Evolutionary conservation across 352 stramenopile species (phyloP).

Genomic region (Phytophthora sp.): DNA sequence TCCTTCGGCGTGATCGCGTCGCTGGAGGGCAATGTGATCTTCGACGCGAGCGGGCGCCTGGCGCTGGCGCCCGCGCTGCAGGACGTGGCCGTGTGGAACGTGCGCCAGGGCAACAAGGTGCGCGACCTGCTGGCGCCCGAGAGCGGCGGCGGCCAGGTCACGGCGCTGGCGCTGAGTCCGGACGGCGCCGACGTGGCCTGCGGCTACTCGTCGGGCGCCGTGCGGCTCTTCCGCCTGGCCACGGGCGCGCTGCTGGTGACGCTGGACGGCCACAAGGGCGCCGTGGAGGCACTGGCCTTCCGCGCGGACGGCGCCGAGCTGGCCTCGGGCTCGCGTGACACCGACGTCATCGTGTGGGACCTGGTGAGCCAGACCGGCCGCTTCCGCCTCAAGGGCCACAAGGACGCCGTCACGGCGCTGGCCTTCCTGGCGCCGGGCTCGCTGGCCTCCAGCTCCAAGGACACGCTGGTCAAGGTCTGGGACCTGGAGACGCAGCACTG

Average conservation of each 20-base stretch:
- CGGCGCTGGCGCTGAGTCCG: constrained; percentile 75
- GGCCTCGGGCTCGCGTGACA: constrained; percentile 89
- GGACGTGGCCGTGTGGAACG: constrained; percentile 93
- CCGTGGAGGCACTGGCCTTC: constrained; percentile 82
- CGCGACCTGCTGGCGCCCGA: constrained; percentile 58
- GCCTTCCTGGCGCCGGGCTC: constrained; percentile 68
- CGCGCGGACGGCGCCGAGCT: constrained; percentile 80
- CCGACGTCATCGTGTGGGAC: constrained; percentile 95
- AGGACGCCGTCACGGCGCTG: constrained; percentile 92
- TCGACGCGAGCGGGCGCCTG: constrained; percentile 85
- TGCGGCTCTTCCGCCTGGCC: constrained; percentile 82
- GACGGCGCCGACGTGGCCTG: constrained; percentile 80
- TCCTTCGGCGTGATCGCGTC: constrained; percentile 93
- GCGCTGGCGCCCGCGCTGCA: constrained; percentile 90
- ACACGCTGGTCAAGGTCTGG: constrained; percentile 95
- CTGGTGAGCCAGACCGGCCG: constrained; percentile 89
- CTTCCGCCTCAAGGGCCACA: constrained; percentile 93
- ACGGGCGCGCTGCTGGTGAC: constrained; percentile 83
- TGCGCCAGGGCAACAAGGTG: constrained; percentile 87
- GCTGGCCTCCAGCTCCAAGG: constrained; percentile 90
- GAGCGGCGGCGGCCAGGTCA: constrained; percentile 72
- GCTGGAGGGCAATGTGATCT: constrained; percentile 89
- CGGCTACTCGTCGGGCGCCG: constrained; percentile 83
- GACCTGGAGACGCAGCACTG: constrained; percentile 94
- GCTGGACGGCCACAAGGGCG: constrained; percentile 89